Percentiles rank a stretch among this genome's conserved stretches.
Conservation (phyloP, 768 basidiomycete genomes). For the Hericium alpestre region DNA sequence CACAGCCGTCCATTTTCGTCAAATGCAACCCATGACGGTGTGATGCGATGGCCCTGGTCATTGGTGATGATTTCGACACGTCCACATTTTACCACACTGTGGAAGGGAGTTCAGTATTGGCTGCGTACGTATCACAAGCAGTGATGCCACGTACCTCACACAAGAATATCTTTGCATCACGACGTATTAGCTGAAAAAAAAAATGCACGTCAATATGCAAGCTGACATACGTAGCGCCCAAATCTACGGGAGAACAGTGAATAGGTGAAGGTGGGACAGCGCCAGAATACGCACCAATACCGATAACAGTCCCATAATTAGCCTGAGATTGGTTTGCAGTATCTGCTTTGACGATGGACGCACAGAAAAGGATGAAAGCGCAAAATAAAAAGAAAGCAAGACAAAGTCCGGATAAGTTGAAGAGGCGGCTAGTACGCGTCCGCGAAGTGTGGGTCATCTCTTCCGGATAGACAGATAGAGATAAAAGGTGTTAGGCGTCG, state of each 20-base stretch:
- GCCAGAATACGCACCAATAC: slow-evolving; percentile 53
- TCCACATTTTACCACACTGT: slow-evolving; percentile 19
- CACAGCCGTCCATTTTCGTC: slow-evolving; percentile 45
- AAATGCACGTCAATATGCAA: background rate
- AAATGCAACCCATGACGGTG: slow-evolving; percentile 55
- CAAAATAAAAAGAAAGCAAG: slow-evolving; percentile 35
- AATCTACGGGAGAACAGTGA: slow-evolving; percentile 37
- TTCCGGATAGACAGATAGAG: too few species aligned
- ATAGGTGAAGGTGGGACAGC: background rate
- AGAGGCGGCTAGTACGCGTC: slow-evolving; percentile 11
- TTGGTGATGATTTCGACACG: slow-evolving; percentile 51
- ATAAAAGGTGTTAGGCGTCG: too few species aligned
- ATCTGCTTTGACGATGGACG: slow-evolving; percentile 32
- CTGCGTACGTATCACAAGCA: background rate
- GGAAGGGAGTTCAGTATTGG: background rate
- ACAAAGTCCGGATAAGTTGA: slow-evolving; percentile 14
- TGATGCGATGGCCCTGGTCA: slow-evolving; percentile 52
- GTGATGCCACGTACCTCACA: background rate
- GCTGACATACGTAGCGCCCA: slow-evolving; percentile 79
- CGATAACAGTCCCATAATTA: slow-evolving; percentile 88
- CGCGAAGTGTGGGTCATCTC: slow-evolving; percentile 15
- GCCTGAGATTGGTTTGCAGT: slow-evolving; percentile 57
- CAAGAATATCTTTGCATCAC: slow-evolving; percentile 40
- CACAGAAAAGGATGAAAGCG: slow-evolving; percentile 63
- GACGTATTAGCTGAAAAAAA: slow-evolving; percentile 54